Conservation (phyloP, 257 asterid species). For the Solanum neorickii region DNA sequence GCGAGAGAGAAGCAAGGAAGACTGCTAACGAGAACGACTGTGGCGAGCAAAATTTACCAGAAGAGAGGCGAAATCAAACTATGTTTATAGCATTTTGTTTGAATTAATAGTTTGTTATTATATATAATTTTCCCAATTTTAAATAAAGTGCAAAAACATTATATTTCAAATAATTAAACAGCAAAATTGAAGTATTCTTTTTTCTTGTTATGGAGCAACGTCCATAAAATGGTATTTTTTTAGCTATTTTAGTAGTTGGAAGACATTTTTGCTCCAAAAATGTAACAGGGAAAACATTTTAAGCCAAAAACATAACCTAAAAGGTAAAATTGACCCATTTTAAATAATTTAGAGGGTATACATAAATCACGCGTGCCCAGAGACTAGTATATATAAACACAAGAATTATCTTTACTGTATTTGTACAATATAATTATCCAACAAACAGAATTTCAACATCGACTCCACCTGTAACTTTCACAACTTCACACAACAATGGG, state of each 20-base stretch:
- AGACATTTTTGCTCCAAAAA: background rate
- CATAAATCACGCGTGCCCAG: background rate
- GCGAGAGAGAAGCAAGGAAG: too few species aligned
- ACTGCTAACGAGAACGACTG: fast-evolving
- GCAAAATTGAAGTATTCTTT: background rate
- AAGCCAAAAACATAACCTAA: background rate
- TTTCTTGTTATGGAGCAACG: background rate
- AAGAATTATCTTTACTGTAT: background rate
- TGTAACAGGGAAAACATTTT: background rate
- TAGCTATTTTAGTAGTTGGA: background rate
- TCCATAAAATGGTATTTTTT: background rate
- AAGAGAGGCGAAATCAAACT: too few species aligned
- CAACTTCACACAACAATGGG: background rate
- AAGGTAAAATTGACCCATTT: background rate
- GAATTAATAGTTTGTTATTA: too few species aligned
- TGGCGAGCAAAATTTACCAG: too few species aligned
- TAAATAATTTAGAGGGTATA: background rate
- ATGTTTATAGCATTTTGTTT: too few species aligned
- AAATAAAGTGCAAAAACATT: background rate
- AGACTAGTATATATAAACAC: background rate
- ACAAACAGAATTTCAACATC: background rate
- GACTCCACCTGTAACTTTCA: background rate
- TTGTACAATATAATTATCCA: background rate
- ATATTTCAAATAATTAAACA: background rate
- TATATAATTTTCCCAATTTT: background rate